phyloP scores from a whole-genome alignment of 441 rosid species.

The Gossypium lobatum region DNA sequence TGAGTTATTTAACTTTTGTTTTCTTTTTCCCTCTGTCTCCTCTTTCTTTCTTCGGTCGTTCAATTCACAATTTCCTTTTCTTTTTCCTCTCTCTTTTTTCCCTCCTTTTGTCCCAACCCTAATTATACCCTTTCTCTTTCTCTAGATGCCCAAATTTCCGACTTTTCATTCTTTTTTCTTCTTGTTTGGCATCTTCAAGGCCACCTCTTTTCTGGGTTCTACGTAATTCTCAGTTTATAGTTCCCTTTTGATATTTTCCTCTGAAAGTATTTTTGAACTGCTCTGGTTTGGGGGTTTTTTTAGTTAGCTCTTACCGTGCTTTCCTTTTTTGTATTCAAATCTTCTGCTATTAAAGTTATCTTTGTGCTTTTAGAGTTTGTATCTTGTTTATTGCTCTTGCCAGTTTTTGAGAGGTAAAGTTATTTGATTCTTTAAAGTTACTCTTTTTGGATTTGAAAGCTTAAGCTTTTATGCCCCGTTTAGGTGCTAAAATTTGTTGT shows the following conservation, averaged over 20 bases:
- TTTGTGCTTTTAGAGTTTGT: background rate
- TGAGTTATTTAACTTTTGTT: slow-evolving; percentile 26
- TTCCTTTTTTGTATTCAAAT: background rate
- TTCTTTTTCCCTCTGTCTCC: slow-evolving; percentile 22
- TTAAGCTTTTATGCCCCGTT: background rate
- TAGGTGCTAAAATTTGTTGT: background rate
- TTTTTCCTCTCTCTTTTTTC: slow-evolving; percentile 22
- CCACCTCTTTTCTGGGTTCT: background rate
- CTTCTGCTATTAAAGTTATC: background rate
- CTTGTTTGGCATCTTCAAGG: slow-evolving; percentile 9
- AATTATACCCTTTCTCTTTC: slow-evolving; percentile 2
- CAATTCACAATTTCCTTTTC: slow-evolving; percentile 24
- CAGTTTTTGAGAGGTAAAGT: background rate
- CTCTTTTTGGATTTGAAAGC: background rate
- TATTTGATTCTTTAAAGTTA: background rate
- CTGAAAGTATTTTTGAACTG: background rate
- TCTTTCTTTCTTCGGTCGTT: slow-evolving; percentile 37
- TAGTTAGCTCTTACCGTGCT: background rate
- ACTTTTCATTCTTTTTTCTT: background rate
- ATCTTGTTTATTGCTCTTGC: background rate
- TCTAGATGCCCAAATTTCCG: background rate
- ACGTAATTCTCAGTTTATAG: background rate
- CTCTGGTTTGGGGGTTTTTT: background rate
- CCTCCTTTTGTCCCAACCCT: slow-evolving; percentile 39
- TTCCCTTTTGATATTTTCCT: background rate